These are phyloP conservation scores for Suaeda aralocaspica DNA, from an alignment of 148 eudicot genomes.

Conservation along the genomic window DNA sequence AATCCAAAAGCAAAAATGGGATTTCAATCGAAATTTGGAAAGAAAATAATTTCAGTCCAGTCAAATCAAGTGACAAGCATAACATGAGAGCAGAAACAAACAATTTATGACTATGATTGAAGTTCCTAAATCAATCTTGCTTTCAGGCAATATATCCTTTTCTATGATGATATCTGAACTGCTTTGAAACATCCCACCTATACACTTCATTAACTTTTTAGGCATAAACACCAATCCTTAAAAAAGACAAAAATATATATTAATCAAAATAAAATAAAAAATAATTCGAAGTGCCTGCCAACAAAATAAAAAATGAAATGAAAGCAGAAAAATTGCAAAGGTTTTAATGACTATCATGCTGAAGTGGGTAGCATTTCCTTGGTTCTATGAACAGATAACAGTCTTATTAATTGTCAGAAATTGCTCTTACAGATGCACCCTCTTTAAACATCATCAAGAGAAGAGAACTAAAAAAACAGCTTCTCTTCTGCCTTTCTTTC, in stretches of 20 bases:
- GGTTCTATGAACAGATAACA: slow-evolving; percentile 33
- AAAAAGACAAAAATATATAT: not conserved
- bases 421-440: slow-evolving; percentile 22
- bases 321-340: slow-evolving; percentile 1
- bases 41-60: too few species aligned
- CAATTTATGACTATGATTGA: not conserved
- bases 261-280: too few species aligned
- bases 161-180: not conserved
- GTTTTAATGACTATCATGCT: slow-evolving; percentile 8
- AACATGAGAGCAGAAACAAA: not conserved
- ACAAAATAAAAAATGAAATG: not conserved
- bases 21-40: too few species aligned
- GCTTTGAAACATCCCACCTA: not conserved
- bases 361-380: slow-evolving; percentile 15
- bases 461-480: slow-evolving; percentile 25
- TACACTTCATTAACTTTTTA: not conserved
- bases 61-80: too few species aligned
- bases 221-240: not conserved
- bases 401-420: slow-evolving; percentile 31
- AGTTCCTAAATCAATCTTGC: not conserved
- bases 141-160: not conserved
- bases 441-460: slow-evolving; percentile 16
- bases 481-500: slow-evolving; percentile 21
- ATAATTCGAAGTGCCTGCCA: not conserved
- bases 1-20: too few species aligned